A percentile compares a stretch with the other conserved stretches of the same genome.
Conservation (phyloP, 2,329 filamentous ascomycete species). For the Ascochyta lentis region DNA sequence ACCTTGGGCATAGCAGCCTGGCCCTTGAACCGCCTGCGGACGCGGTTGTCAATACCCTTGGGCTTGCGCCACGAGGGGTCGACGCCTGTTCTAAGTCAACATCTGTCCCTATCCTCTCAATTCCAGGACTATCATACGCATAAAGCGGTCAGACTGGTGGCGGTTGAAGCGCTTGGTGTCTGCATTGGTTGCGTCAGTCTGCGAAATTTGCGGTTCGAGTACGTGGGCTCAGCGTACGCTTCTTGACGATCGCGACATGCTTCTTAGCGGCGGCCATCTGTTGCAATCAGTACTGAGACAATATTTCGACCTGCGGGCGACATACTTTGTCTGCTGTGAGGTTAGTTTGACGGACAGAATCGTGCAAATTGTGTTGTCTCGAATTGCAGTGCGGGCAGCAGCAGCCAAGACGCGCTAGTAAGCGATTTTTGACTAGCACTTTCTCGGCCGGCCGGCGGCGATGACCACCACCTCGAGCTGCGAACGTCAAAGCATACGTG, state of each 20-base stretch:
- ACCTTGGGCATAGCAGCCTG: conserved; percentile 97
- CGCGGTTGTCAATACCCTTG: conserved; percentile 99
- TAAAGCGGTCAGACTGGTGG: conserved; percentile 98
- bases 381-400: conserved; percentile 17
- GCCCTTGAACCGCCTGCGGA: conserved; percentile 96
- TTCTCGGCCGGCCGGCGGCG: conserved; percentile 10
- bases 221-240: conserved; percentile 75
- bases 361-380: conserved; percentile 25
- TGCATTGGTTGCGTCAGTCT: conserved; percentile 55
- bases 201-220: conserved; percentile 33
- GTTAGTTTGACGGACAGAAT: conserved; percentile 37
- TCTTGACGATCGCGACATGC: conserved; percentile 99
- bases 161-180: conserved; percentile 94
- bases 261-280: conserved; percentile 99
- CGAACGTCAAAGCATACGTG: not conserved
- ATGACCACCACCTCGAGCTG: conserved; percentile 3
- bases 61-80: conserved; percentile 96
- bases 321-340: conserved; percentile 50
- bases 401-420: conserved; percentile 35
- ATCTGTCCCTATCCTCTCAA: conserved; percentile 16
- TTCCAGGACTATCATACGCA: conserved; percentile 59
- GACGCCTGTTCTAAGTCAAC: conserved; percentile 59
- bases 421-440: conserved; percentile 26
- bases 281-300: conserved; percentile 30
- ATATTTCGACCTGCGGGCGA: conserved; percentile 16